A percentile compares a stretch with the other conserved stretches of the same genome.
phyloP scores from a whole-genome alignment of 306 rosid genomes.

The Vigna mungo region DNA sequence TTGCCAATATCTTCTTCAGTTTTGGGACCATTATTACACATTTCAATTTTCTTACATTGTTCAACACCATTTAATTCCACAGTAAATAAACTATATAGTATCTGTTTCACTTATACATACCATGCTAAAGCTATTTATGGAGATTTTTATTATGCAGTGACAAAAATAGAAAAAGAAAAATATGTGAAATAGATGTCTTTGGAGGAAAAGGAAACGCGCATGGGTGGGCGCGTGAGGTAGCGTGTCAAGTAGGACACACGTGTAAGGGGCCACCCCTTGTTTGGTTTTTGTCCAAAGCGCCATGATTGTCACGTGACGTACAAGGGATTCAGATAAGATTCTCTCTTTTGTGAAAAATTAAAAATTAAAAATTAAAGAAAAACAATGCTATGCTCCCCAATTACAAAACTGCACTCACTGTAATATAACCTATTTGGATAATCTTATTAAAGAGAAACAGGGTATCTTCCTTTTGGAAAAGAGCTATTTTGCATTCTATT shows the following conservation, averaged over 20 bases:
- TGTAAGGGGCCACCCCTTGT: constrained; percentile 1
- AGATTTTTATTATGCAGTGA: not conserved
- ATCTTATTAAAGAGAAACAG: not conserved
- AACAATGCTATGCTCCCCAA: not conserved
- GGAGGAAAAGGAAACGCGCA: not conserved
- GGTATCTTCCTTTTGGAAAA: not conserved
- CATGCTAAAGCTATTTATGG: not conserved
- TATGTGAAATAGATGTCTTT: not conserved
- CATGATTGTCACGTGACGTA: constrained; percentile 33
- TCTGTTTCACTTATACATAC: too few relatives aligned
- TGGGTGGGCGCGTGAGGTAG: constrained; percentile 23
- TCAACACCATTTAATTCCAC: too few relatives aligned
- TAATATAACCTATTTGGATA: not conserved
- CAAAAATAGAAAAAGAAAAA: not conserved
- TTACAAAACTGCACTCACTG: not conserved
- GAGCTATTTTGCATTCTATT: not conserved
- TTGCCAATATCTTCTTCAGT: not conserved
- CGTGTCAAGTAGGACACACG: constrained; percentile 20
- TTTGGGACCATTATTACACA: not conserved
- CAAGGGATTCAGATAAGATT: constrained; percentile 16
- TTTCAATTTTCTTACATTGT: too few relatives aligned
- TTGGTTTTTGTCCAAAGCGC: constrained; percentile 15
- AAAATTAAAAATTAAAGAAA: not conserved
- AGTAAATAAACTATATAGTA: too few relatives aligned
- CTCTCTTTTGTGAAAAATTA: not conserved